A percentile compares a stretch with the other conserved stretches of the same genome.
Evolutionary conservation across 169 alveolate species (phyloP).

Genomic region (Eimeria maxima): DNA sequence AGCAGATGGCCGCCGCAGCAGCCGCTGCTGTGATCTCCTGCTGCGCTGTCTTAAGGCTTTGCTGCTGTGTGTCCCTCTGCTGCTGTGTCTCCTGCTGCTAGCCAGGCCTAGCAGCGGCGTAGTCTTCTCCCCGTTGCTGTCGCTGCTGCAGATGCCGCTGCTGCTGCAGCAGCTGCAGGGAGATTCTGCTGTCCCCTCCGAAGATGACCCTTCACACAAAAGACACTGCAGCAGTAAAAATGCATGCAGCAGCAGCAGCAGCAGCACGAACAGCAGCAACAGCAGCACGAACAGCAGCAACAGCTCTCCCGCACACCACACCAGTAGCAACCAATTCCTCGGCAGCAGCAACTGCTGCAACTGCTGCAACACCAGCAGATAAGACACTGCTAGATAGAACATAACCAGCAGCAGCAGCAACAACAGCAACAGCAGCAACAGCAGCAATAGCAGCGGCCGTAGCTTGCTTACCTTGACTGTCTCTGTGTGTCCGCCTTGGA

Average conservation of each 20-base stretch:
- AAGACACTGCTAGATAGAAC: background rate
- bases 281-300: background rate
- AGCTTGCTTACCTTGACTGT: background rate
- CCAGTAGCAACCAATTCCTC: background rate
- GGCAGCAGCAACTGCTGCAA: background rate
- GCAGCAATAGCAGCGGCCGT: constrained; percentile 3
- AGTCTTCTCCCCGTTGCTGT: constrained; percentile 15
- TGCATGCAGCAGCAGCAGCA: background rate
- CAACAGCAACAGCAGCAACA: constrained; percentile 10
- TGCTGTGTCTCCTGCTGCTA: constrained; percentile 7
- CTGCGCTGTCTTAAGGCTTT: background rate
- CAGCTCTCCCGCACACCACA: background rate
- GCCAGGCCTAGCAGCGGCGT: background rate
- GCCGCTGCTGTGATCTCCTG: constrained; percentile 20
- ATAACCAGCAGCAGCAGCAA: background rate
- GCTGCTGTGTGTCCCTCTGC: constrained; percentile 17
- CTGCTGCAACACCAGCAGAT: background rate
- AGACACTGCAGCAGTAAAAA: background rate
- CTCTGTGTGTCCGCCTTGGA: background rate
- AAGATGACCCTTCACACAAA: background rate
- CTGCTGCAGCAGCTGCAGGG: constrained; percentile 70
- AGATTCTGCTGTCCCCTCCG: constrained; percentile 43
- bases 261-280: background rate
- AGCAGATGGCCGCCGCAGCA: constrained; percentile 15
- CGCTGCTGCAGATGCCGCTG: constrained; percentile 20